These are phyloP conservation scores for Macrophomina tecta DNA, from an alignment of 2,329 filamentous ascomycete species.

Conservation along the genomic window DNA sequence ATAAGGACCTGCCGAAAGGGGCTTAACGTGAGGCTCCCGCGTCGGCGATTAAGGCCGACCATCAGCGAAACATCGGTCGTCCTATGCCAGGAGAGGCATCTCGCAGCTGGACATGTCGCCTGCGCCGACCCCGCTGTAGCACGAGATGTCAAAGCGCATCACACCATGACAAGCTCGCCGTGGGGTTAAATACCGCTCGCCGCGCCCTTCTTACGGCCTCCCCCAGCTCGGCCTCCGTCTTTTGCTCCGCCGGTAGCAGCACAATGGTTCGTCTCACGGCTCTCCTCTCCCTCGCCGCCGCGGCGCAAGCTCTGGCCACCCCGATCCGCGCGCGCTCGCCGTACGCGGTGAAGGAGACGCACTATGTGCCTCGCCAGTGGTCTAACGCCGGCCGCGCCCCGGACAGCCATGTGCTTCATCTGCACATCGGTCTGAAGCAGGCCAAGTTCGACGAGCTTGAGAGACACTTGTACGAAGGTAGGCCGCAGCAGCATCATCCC, in stretches of 20 bases:
- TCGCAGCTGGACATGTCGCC: background rate
- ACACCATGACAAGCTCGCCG: background rate
- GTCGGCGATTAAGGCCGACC: background rate
- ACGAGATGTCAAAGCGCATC: background rate
- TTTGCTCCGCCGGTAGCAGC: background rate
- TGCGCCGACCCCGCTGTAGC: background rate
- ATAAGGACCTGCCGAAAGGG: background rate
- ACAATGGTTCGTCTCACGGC: slow-evolving; percentile 20
- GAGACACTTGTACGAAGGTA: slow-evolving; percentile 55
- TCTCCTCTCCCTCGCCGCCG: slow-evolving; percentile 38
- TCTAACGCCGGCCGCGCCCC: slow-evolving; percentile 54
- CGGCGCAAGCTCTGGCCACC: slow-evolving; percentile 42
- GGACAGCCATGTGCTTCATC: slow-evolving; percentile 53
- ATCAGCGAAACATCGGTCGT: background rate
- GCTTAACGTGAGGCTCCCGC: background rate
- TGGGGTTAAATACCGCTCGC: background rate
- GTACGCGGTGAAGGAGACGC: slow-evolving; percentile 63
- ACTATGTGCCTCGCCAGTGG: slow-evolving; percentile 61
- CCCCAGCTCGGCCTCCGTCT: background rate
- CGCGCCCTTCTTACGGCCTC: background rate
- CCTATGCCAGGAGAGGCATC: background rate
- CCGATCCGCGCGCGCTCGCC: slow-evolving; percentile 45
- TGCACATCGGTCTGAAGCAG: slow-evolving; percentile 62
- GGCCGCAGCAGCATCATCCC: background rate
- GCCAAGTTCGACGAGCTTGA: slow-evolving; percentile 58